phyloP scores from a whole-genome alignment of 192 early-diverging fungal species.

The Coemansia sp. region DNA sequence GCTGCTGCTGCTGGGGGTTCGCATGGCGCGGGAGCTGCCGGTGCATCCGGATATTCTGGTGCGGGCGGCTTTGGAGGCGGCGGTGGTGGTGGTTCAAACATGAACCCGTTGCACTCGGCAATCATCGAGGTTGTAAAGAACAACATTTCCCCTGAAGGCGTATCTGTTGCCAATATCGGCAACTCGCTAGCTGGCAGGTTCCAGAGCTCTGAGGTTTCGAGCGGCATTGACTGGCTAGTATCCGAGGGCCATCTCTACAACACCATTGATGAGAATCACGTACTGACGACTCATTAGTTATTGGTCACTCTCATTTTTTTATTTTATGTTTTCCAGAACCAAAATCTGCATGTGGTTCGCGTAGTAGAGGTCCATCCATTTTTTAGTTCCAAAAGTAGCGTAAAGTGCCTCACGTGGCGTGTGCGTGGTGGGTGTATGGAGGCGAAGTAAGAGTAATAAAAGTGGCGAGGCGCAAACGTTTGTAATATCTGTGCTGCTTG shows the following conservation, averaged over 20 bases:
- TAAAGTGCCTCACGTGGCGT: slow-evolving; percentile 1
- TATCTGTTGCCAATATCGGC: slow-evolving; percentile 44
- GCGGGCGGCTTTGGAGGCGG: slow-evolving; percentile 4
- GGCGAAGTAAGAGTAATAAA: too few species aligned
- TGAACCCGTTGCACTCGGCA: too few species aligned
- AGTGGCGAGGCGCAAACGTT: too few species aligned
- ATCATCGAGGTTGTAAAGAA: slow-evolving; percentile 16
- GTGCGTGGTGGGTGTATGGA: too few species aligned
- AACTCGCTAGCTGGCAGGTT: slow-evolving; percentile 35
- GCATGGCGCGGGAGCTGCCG: slow-evolving; percentile 3
- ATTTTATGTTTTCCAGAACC: neutral
- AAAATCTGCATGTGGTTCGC: too few species aligned
- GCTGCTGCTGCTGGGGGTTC: slow-evolving; percentile 5
- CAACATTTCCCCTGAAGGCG: slow-evolving; percentile 42
- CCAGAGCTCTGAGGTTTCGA: slow-evolving; percentile 23
- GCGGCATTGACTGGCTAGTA: slow-evolving; percentile 54
- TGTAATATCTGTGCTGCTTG: too few species aligned
- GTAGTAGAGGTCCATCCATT: neutral
- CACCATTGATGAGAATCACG: slow-evolving; percentile 66
- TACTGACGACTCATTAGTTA: slow-evolving; percentile 44
- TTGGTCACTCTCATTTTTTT: neutral
- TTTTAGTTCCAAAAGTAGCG: neutral
- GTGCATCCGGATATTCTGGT: slow-evolving; percentile 3
- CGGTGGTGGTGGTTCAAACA: slow-evolving; percentile 2
- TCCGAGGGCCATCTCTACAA: slow-evolving; percentile 66